Base-by-base conservation (phyloP, 768 basidiomycete species). In the Auriscalpium orientale region DNA sequence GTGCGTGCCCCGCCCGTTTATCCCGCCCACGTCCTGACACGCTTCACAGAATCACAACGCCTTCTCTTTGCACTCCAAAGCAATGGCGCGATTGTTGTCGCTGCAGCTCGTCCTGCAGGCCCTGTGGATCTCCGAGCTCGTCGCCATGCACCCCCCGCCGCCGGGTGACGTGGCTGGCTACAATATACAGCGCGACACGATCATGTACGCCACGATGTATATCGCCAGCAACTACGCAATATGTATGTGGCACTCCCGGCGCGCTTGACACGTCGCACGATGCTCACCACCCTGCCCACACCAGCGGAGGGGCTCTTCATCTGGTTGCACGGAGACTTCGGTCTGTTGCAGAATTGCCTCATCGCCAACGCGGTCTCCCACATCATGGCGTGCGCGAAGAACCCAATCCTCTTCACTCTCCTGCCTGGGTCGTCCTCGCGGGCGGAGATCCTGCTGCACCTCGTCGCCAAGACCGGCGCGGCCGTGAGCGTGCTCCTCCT, bases 391-490 rank as follows among this genome's bases (percentile, higher is more conserved):
- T 64, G 74, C 33, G 71, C 71, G 20, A 57, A 66, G n/a, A 58
- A 71, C 11, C 69, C 72, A 5, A 57, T 64, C 8, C 8, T 51
- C 15, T 37, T 18, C 12, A 37, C 35, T 2, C 22, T 28, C 50
- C 65, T 73, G 12, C 60, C 64, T 16, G 56, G 66, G 2, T 40
- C 60, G 2, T 64, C 68, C 59, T 65, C 70, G 1, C 64, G 58
- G 6, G 50, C 67, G 34, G 69, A 72, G 52, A 53, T 58, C 10
- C 47, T 71, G 21, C 74, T 74, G 12, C 74, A 75, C 58, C 57
- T 74, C 18, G 71, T 76, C 47, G 71, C 72, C 46, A 78, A 77
- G 58, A 72, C 73, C 3, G 69, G 68, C 47, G 64, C 71, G 1
- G 77, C 74, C 0, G 65, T 77, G 20, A 70, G 68, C 12, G 60